These are phyloP conservation scores for Drechslerella dactyloides DNA, from an alignment of 2,329 filamentous ascomycete species.

Conservation along the genomic window DNA sequence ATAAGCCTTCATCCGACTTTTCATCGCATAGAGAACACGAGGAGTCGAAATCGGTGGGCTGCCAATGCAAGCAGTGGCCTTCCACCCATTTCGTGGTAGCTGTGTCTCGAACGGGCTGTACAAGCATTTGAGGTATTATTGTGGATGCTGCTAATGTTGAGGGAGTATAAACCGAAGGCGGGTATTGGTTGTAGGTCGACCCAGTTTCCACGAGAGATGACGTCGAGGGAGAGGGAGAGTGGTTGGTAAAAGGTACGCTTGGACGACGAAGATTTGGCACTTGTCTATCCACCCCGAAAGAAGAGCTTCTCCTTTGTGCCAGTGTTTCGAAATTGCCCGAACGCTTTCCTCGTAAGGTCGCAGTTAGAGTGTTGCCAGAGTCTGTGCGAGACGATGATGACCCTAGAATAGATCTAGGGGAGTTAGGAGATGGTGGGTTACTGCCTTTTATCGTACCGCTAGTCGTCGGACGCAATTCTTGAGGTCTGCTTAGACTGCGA, in stretches of 20 bases:
- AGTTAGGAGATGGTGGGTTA: constrained; percentile 66
- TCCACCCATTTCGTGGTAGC: constrained; percentile 83
- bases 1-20: constrained; percentile 74
- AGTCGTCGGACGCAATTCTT: constrained; percentile 78
- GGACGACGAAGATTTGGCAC: constrained; percentile 71
- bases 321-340: constrained; percentile 85
- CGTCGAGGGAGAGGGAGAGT: constrained; percentile 70
- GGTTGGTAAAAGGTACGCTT: constrained; percentile 74
- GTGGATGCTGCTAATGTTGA: constrained; percentile 86
- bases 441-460: constrained; percentile 64
- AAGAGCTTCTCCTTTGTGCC: constrained; percentile 86
- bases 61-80: constrained; percentile 78
- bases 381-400: constrained; percentile 69
- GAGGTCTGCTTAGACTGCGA: constrained; percentile 67
- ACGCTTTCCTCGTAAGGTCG: constrained; percentile 88
- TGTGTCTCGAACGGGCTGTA: constrained; percentile 78
- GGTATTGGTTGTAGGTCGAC: constrained; percentile 67
- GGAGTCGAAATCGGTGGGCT: constrained; percentile 66
- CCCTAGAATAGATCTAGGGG: constrained; percentile 55
- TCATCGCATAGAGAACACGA: constrained; percentile 79
- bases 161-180: constrained; percentile 81
- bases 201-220: constrained; percentile 65
- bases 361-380: constrained; percentile 84
- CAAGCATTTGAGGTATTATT: constrained; percentile 82
- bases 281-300: constrained; percentile 76